Base-by-base conservation (phyloP, 495 filamentous ascomycete species). In the Podospora pseudoanserina region DNA sequence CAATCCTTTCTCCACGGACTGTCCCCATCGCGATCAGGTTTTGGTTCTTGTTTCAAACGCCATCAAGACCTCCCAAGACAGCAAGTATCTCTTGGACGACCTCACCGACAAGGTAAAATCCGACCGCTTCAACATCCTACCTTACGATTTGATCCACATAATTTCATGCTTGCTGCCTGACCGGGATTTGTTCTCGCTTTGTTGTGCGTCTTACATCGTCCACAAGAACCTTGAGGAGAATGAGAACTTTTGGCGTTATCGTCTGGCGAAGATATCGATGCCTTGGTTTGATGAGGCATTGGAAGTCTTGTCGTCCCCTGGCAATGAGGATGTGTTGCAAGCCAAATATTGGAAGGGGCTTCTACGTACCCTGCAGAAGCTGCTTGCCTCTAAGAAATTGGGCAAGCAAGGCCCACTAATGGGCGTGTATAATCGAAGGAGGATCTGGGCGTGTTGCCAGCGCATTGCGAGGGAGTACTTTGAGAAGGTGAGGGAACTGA, bases 181-280 rank as follows among this genome's bases (percentile, higher is more conserved):
- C 39, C 5, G 1, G 5, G 57, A 55, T 16, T 44, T 67, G 6
- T 55, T 62, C 6, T 16, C 19, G 5, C n/a, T 61, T 13, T 67
- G 58, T 13, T 18, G 13, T 0, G 65, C 65, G 11, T 54, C 34
- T 7, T 67, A 59, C 20, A n/a, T 16, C 3, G 23, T 62, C n/a
- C 65, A 67, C 23, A 7, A 18, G 9, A 2, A 6, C 9, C 23
- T 62, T 7, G 30, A 20, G 5, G 15, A 20, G 9, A 56, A 67
- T 55, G n/a, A 19, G 5, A 39, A 54, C 5, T 67, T 67, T 26
- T 67, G 65, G 65, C 34, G 65, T 20, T 23, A 23, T 19, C 34
- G 65, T 7, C 16, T 67, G 34, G 55, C 5, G 20, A 60, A 19
- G 5, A 13, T 62, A 6, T 62, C 57, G 34, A 62, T 67, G 65